Evolutionary conservation across 2,329 filamentous ascomycete genomes (phyloP).

Genomic region (Samsoniella hepiali): DNA sequence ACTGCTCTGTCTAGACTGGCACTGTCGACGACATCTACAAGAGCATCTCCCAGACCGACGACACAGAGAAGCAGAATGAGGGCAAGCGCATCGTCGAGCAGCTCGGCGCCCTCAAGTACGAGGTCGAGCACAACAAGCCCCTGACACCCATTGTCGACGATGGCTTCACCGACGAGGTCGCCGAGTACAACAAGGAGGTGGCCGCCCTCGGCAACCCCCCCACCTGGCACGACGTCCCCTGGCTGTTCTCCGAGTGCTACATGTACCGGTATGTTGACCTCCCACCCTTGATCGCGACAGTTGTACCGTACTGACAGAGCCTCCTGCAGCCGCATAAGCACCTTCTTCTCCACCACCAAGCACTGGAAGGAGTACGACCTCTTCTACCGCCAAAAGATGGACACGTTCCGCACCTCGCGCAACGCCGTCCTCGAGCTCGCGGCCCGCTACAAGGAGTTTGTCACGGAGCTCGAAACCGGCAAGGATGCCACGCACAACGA

Average conservation of each 20-base stretch:
- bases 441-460: conserved; percentile 70
- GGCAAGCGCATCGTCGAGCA: conserved; percentile 82
- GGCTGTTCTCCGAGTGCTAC: conserved; percentile 94
- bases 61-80: conserved; percentile 66
- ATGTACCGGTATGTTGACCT: conserved; percentile 53
- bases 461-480: conserved; percentile 58
- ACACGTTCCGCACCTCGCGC: conserved; percentile 87
- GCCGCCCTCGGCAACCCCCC: conserved; percentile 63
- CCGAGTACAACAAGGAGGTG: conserved; percentile 82
- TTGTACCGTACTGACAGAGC: conserved; percentile 15
- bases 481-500: conserved; percentile 54
- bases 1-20: conserved; percentile 62
- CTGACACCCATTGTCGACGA: conserved; percentile 77
- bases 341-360: conserved; percentile 70
- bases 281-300: neutral
- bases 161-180: conserved; percentile 74
- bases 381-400: conserved; percentile 85
- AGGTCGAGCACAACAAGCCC: conserved; percentile 82
- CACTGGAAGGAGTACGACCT: conserved; percentile 91
- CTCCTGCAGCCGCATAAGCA: conserved; percentile 63
- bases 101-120: conserved; percentile 84
- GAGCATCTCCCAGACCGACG: conserved; percentile 55
- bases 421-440: conserved; percentile 81
- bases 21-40: conserved; percentile 94
- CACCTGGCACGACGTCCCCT: conserved; percentile 79